Conservation (phyloP, 2,329 filamentous ascomycete genomes). For the Xylariaceae sp. region DNA sequence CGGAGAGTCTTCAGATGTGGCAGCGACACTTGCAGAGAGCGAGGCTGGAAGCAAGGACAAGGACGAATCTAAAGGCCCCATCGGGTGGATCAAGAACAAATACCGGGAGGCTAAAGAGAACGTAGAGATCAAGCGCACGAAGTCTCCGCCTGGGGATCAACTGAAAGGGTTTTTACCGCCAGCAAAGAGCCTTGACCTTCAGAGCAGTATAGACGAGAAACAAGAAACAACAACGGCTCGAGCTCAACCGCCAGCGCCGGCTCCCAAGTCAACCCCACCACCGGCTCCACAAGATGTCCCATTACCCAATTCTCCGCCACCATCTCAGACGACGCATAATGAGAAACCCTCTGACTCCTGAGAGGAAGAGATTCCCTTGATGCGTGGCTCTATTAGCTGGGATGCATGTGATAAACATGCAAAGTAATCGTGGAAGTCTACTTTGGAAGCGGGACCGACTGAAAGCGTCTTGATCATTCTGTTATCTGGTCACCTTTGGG, state of each 20-base stretch:
- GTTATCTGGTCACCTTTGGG: neutral
- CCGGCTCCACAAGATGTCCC: constrained; percentile 33
- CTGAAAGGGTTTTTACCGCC: constrained; percentile 39
- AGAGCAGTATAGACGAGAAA: constrained; percentile 44
- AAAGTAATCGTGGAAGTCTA: neutral
- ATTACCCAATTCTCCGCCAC: constrained; percentile 33
- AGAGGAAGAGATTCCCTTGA: constrained; percentile 18
- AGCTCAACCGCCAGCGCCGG: constrained; percentile 5
- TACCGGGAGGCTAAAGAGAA: constrained; percentile 63
- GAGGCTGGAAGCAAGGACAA: constrained; percentile 45
- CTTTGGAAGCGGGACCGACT: neutral
- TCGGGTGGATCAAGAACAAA: constrained; percentile 63
- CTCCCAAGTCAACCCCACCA: constrained; percentile 7
- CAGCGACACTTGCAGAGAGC: constrained; percentile 43
- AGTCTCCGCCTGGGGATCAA: constrained; percentile 54
- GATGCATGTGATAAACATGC: constrained; percentile 3
- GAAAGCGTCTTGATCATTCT: neutral
- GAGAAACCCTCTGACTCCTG: constrained; percentile 31
- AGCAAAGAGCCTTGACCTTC: constrained; percentile 54
- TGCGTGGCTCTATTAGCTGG: constrained; percentile 6
- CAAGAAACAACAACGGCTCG: constrained; percentile 12
- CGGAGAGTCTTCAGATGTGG: constrained; percentile 54
- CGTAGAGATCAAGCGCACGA: constrained; percentile 57
- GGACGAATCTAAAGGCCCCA: constrained; percentile 54
- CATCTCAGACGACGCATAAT: constrained; percentile 29